These are phyloP conservation scores for Teratosphaeria viscida DNA, from an alignment of 2,329 filamentous ascomycete species.

Conservation along the genomic window DNA sequence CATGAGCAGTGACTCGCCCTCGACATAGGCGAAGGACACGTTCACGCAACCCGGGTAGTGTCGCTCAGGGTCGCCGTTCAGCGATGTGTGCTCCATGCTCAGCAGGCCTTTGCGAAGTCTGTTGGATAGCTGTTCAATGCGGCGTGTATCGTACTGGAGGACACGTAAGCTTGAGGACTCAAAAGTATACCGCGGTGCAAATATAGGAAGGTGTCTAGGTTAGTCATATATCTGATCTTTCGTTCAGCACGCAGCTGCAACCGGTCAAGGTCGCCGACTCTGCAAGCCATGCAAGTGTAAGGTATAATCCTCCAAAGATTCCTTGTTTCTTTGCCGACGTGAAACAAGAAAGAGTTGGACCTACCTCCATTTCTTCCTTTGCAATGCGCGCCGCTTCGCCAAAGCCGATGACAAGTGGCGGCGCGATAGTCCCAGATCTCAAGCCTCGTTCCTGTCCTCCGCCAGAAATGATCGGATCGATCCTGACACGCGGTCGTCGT, in stretches of 20 bases:
- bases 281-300: conserved; percentile 84
- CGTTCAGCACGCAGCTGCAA: conserved; percentile 36
- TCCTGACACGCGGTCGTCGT: conserved; percentile 78
- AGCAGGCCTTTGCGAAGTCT: conserved; percentile 73
- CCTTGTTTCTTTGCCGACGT: background rate
- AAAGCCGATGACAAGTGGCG: conserved; percentile 80
- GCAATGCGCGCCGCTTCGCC: conserved; percentile 92
- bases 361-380: conserved; percentile 79
- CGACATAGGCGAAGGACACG: conserved; percentile 95
- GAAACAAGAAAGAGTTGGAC: conserved; percentile 25
- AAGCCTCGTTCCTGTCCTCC: conserved; percentile 93
- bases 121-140: conserved; percentile 73
- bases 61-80: conserved; percentile 72
- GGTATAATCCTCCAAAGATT: conserved; percentile 60
- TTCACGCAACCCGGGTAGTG: conserved; percentile 98
- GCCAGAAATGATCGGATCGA: conserved; percentile 92
- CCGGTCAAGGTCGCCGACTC: conserved; percentile 52
- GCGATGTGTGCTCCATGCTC: conserved; percentile 77
- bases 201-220: background rate
- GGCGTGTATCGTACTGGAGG: conserved; percentile 76
- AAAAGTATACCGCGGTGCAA: background rate
- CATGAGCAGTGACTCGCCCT: conserved; percentile 96
- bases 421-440: conserved; percentile 85
- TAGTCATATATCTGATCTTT: conserved; percentile 35
- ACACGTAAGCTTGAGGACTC: background rate